phyloP scores from a whole-genome alignment of 768 basidiomycete genomes.

The Lactarius hatsudake region DNA sequence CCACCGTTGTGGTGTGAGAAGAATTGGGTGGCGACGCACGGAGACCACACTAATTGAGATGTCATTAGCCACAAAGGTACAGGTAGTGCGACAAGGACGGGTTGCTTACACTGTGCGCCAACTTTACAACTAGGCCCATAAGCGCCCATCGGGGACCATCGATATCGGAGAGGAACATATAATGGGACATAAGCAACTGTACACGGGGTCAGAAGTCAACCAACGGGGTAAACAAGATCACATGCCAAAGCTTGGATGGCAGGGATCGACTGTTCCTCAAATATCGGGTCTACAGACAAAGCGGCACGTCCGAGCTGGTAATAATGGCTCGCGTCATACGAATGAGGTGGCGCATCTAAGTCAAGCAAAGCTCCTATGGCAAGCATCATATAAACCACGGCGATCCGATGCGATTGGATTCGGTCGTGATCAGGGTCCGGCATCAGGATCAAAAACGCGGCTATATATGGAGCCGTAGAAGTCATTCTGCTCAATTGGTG shows the following conservation, averaged over 20 bases:
- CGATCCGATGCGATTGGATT: slow-evolving; percentile 50
- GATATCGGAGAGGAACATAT: slow-evolving; percentile 45
- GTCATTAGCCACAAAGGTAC: slow-evolving; percentile 27
- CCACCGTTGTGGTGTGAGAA: slow-evolving; percentile 19
- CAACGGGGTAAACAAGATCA: slow-evolving; percentile 21
- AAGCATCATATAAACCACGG: slow-evolving; percentile 61
- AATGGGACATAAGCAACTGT: slow-evolving; percentile 56
- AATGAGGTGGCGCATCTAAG: slow-evolving; percentile 50
- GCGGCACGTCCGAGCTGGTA: slow-evolving; percentile 61
- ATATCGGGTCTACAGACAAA: slow-evolving; percentile 57
- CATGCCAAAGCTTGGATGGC: slow-evolving; percentile 65
- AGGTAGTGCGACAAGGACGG: slow-evolving; percentile 22
- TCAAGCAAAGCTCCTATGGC: slow-evolving; percentile 64
- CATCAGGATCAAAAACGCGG: slow-evolving; percentile 50
- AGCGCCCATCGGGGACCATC: slow-evolving; percentile 64
- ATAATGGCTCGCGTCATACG: slow-evolving; percentile 53
- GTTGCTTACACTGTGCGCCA: slow-evolving; percentile 59
- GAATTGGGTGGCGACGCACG: slow-evolving; percentile 60
- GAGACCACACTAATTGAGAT: slow-evolving; percentile 22
- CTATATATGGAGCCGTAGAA: slow-evolving; percentile 51
- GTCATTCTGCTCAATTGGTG: slow-evolving; percentile 58
- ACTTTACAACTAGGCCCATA: slow-evolving; percentile 68
- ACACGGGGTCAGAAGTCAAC: slow-evolving; percentile 30
- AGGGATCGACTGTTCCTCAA: slow-evolving; percentile 61
- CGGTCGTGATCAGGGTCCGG: slow-evolving; percentile 39